Conservation (phyloP, 1,139 yeast genomes). For the Sugiyamaella grinbergsii region DNA sequence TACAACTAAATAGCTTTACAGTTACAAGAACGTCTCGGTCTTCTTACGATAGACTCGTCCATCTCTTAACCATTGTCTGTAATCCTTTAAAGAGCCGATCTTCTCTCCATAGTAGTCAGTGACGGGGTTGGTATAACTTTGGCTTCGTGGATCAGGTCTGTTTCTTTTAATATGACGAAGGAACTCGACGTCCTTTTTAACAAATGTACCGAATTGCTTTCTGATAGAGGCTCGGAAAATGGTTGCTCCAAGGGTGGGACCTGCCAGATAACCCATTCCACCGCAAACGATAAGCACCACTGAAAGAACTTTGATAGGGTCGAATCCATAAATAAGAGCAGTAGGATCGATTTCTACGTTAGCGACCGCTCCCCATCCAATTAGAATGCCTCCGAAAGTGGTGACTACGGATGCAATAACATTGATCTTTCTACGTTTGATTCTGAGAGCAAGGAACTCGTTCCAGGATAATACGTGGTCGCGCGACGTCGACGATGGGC, state of each 20-base stretch:
- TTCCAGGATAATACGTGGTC: conserved; percentile 59
- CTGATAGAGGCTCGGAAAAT: conserved; percentile 60
- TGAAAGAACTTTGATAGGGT: conserved; percentile 68
- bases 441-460: conserved; percentile 73
- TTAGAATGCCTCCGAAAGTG: conserved; percentile 65
- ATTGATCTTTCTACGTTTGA: conserved; percentile 72
- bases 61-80: conserved; percentile 95
- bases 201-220: conserved; percentile 46
- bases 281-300: conserved; percentile 67
- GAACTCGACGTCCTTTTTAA: conserved; percentile 67
- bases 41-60: conserved; percentile 89
- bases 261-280: conserved; percentile 75
- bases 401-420: conserved; percentile 66
- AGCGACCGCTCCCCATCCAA: conserved; percentile 76
- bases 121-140: conserved; percentile 89
- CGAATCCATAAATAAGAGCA: conserved; percentile 79
- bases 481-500: conserved; percentile 1
- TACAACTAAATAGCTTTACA: conserved; percentile 3
- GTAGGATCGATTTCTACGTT: conserved; percentile 83
- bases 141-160: conserved; percentile 93
- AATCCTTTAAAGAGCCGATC: conserved; percentile 80
- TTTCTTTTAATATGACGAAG: conserved; percentile 70
- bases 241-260: conserved; percentile 78
- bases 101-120: conserved; percentile 98
- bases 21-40: conserved; percentile 71